Evolutionary conservation across 2,329 filamentous ascomycete species (phyloP), one percentile per base, ranked within the genome.

Genomic region (Aspergillus sp.): DNA sequence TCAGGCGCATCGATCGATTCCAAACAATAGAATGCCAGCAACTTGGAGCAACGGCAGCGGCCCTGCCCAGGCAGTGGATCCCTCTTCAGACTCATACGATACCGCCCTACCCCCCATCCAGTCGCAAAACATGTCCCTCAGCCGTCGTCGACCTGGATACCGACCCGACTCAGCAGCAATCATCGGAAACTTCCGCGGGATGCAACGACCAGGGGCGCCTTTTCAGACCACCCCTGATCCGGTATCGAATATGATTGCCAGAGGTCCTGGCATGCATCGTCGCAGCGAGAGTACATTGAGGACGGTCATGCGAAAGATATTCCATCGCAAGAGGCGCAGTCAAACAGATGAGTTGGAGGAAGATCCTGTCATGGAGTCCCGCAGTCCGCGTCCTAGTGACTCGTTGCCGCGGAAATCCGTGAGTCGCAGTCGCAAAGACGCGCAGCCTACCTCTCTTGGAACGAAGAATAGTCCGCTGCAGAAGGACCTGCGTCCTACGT

Each of bases 291-390:
- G 69, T 47, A 69, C 69, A 2, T 48, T 72, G 44, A 71, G 68
- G 49, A 69, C 64, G 2, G 67, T 71, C n/a, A 72, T 72, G 69
- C 66, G 67, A 44, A 72, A 67, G 54, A 64, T 72, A 41, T 72
- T 72, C 55, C 69, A 63, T 32, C 63, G 66, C 17, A 70, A 68
- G 52, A 55, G 65, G 42, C 62, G 64, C 25, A 68, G 65, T 41
- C 57, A 64, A 42, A 42, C 59, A 10, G 65, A 66, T 38, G 59
- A 57, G 7, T 23, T 61, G 12, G 62, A 68, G 10, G 61, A 68
- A 9, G 61, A 60, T 32, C 49, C 27, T 37, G 49, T 53, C 0
- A 47, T 46, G 15, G 60, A 63, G 30, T 54, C 53, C 17, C 13
- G 10, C 17, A 5, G 19, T 12, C n/a, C 37, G 9, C 53, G 47